Conservation (phyloP, 179 eudicot species). For the Gypsophila paniculata region DNA sequence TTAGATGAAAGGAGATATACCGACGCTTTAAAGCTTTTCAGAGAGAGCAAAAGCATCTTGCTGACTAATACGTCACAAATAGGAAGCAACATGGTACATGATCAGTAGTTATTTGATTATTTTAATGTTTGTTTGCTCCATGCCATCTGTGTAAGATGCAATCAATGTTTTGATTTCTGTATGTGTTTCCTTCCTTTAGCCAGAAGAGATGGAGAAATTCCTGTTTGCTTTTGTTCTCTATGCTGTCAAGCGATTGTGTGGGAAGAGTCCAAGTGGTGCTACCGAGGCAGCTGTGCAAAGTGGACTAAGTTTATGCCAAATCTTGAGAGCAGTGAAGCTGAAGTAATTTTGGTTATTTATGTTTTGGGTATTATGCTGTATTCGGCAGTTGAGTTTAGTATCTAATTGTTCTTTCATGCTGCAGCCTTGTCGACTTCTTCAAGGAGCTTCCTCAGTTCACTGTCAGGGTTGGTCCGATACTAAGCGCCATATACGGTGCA, state of each 20-base stretch:
- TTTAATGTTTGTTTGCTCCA: not conserved
- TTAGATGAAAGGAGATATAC: slow-evolving; percentile 41
- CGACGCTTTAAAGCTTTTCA: slow-evolving; percentile 58
- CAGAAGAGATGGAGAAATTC: slow-evolving; percentile 72
- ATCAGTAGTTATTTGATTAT: not conserved
- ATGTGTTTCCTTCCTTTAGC: slow-evolving; percentile 35
- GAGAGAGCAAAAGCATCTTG: slow-evolving; percentile 51
- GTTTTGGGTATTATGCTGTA: slow-evolving; percentile 2
- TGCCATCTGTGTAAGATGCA: not conserved
- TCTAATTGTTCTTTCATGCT: slow-evolving; percentile 18
- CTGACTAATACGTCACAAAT: slow-evolving; percentile 46
- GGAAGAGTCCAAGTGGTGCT: slow-evolving; percentile 20
- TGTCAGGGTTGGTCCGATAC: slow-evolving; percentile 60
- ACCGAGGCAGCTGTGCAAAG: slow-evolving; percentile 29
- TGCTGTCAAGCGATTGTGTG: slow-evolving; percentile 55
- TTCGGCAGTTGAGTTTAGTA: not conserved
- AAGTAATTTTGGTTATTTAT: slow-evolving; percentile 41
- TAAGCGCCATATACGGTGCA: slow-evolving; percentile 59
- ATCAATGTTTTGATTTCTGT: not conserved
- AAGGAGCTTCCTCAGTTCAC: slow-evolving; percentile 91
- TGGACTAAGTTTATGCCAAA: slow-evolving; percentile 57
- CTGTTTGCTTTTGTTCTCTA: slow-evolving; percentile 80
- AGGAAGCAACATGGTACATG: slow-evolving; percentile 54
- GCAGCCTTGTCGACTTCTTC: slow-evolving; percentile 76
- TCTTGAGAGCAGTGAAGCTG: slow-evolving; percentile 63